Percentiles rank a stretch among this genome's conserved stretches.
Conservation (phyloP, 495 filamentous ascomycete species). For the Trichoderma asperelloides region DNA sequence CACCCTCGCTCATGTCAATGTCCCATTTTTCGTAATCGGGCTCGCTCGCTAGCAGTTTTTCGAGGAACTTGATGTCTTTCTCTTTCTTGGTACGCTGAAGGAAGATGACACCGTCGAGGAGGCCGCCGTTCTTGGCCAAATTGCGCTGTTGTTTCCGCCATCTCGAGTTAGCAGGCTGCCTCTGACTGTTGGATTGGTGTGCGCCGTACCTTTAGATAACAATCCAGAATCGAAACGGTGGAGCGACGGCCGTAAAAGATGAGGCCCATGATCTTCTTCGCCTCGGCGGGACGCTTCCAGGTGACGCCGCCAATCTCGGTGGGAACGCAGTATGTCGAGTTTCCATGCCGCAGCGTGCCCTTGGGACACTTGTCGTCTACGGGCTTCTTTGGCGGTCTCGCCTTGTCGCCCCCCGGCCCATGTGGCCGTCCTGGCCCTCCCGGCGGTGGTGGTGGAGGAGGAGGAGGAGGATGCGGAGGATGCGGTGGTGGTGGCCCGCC, state of each 20-base stretch:
- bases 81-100: slow-evolving; percentile 28
- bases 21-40: not conserved
- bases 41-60: not conserved
- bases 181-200: too few relatives aligned
- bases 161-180: not conserved
- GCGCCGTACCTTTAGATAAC: slow-evolving; percentile 29
- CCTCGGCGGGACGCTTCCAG: not conserved
- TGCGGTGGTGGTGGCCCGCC: not conserved
- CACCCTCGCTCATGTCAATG: not conserved
- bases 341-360: not conserved
- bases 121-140: slow-evolving; percentile 33
- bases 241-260: slow-evolving; percentile 33
- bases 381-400: too few relatives aligned
- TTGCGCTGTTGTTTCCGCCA: slow-evolving; percentile 24
- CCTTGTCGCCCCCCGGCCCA: too few relatives aligned
- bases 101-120: slow-evolving; percentile 40
- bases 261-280: slow-evolving; percentile 30
- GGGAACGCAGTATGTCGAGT: not conserved
- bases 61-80: not conserved
- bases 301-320: not conserved
- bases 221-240: slow-evolving; percentile 34
- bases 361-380: not conserved
- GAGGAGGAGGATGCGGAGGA: too few relatives aligned
- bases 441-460: too few relatives aligned
- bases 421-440: too few relatives aligned